Base-by-base conservation (phyloP, 345 rosid species). In the Psidium friedrichsthalianum region DNA sequence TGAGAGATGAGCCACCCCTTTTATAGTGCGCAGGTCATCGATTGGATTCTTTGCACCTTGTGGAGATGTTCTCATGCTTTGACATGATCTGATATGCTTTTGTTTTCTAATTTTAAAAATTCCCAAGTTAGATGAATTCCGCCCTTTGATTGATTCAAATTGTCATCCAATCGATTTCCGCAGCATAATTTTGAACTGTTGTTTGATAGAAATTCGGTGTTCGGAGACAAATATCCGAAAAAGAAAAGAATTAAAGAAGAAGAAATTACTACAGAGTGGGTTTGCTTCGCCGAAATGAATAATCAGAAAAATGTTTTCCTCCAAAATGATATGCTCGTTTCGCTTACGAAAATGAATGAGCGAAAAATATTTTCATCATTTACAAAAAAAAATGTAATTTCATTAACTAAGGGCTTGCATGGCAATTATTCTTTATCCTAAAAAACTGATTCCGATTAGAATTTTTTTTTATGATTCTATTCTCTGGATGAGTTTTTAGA, bases 281-380 rank as follows among this genome's bases (percentile, higher is more conserved):
- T 7, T 29, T 15, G 0, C 8, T 29, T 7, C 6, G 0, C 15
- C 2, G 0, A 59, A 59, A 59, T 27, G 1, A 59, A 13, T 0
- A 0, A n/a, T 59, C 3, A 2, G 0, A 1, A 13, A 59, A 13
- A 59, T 0, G 6, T 59, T 59, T 59, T 59, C 0, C 2, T 27
- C 14, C 14, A 27, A 27, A n/a, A 58, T 13, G 2, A 58, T n/a
- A n/a, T 12, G 27, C 18, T 58, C 27, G 18, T n/a, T 6, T 5
- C 4, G 3, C 6, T 58, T 13, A 0, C 27, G 2, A n/a, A 58
- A 58, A 58, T 58, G 27, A 58, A 0, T 12, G 4, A 58, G 13
- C 12, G 51, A 0, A 58, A 58, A n/a, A 12, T n/a, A 57, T 57
- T 57, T 25, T 57, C 6, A 57, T 57, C 7, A 57, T 56, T 3